Conservation (phyloP, 139 green algal species). For the Ulvella scutata region DNA sequence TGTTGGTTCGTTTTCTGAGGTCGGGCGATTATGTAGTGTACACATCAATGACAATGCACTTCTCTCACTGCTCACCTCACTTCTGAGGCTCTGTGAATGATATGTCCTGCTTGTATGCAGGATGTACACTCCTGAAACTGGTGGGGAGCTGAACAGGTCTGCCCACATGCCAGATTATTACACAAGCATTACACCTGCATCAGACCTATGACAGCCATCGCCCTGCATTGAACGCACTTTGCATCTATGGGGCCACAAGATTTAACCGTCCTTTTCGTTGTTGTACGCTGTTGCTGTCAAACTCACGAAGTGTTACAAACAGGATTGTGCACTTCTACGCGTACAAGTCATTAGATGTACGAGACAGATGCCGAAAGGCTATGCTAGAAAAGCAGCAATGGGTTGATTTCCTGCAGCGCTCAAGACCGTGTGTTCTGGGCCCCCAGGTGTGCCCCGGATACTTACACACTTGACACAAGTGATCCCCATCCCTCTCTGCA, state of each 20-base stretch:
- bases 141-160: constrained; percentile 25
- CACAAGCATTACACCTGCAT: background rate
- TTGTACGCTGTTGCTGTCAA: background rate
- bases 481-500: too few species aligned
- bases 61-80: too few species aligned
- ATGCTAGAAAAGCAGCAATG: background rate
- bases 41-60: background rate
- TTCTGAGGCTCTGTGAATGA: too few species aligned
- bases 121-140: constrained; percentile 33
- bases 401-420: background rate
- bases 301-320: background rate
- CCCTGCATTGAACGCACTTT: background rate
- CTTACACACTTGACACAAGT: too few species aligned
- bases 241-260: background rate
- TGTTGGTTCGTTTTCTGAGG: too few species aligned
- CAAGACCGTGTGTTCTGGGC: background rate
- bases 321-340: background rate
- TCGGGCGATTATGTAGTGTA: too few species aligned
- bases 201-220: background rate
- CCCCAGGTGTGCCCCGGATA: background rate
- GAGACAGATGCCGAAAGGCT: background rate
- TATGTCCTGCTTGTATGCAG: constrained; percentile 4
- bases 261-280: background rate
- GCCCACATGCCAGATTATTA: constrained; percentile 36
- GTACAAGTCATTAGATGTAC: background rate